phyloP scores from a whole-genome alignment of 2,329 filamentous ascomycete species.

The Claviceps capensis region DNA sequence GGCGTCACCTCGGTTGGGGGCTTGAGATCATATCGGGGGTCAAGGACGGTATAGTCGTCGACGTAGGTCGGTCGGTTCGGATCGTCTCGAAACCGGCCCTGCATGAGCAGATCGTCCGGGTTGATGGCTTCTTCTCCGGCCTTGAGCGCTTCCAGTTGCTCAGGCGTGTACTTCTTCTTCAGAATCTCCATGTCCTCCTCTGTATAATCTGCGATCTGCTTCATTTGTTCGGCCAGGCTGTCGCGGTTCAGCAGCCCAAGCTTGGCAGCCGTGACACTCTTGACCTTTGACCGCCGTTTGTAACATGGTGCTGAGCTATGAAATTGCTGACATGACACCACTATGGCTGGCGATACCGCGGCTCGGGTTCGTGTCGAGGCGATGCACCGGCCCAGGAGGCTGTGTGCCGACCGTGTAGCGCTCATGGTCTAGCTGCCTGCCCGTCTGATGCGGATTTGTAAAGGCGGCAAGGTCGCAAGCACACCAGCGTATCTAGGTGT shows the following conservation, averaged over 20 bases:
- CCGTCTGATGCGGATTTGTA: neutral
- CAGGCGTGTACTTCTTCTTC: slow-evolving; percentile 56
- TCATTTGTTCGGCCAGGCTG: slow-evolving; percentile 27
- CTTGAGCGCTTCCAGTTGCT: slow-evolving; percentile 70
- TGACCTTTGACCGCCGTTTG: slow-evolving; percentile 36
- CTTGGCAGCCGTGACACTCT: slow-evolving; percentile 36
- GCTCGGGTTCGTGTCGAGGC: slow-evolving; percentile 17
- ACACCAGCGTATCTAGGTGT: neutral
- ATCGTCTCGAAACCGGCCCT: slow-evolving; percentile 60
- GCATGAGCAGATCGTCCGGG: slow-evolving; percentile 57
- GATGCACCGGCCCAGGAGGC: slow-evolving; percentile 38
- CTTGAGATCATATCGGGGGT: slow-evolving; percentile 65
- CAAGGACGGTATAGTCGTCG: slow-evolving; percentile 67
- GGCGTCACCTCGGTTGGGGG: slow-evolving; percentile 35
- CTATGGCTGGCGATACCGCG: slow-evolving; percentile 11
- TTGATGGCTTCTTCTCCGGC: slow-evolving; percentile 68
- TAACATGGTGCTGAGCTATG: slow-evolving; percentile 36
- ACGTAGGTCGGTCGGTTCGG: slow-evolving; percentile 60
- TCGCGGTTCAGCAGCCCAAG: slow-evolving; percentile 34
- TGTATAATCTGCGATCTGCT: slow-evolving; percentile 50
- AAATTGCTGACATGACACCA: slow-evolving; percentile 28
- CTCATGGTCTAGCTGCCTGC: slow-evolving; percentile 35
- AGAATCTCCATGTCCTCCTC: slow-evolving; percentile 50
- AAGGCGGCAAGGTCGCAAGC: neutral
- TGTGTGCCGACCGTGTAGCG: slow-evolving; percentile 39